A percentile compares a stretch with the other conserved stretches of the same genome.
phyloP scores from a whole-genome alignment of 345 rosid species.

The Excoecaria agallocha region DNA sequence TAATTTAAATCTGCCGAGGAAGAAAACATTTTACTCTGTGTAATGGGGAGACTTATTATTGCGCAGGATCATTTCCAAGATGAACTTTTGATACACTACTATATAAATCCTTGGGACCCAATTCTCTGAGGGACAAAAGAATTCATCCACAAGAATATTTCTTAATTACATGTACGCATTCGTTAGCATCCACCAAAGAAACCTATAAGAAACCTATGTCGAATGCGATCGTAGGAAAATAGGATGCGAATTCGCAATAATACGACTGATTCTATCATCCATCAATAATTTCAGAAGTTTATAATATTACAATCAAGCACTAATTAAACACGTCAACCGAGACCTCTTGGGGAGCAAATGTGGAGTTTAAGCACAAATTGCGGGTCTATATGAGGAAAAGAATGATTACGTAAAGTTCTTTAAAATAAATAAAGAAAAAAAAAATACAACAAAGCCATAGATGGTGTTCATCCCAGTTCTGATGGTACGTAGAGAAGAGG shows the following conservation, averaged over 20 bases:
- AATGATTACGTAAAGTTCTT: neutral
- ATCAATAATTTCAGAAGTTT: neutral
- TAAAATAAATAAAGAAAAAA: neutral
- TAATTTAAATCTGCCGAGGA: too few relatives aligned
- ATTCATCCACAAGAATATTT: too few relatives aligned
- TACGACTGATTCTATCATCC: neutral
- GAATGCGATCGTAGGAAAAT: neutral
- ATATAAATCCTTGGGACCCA: too few relatives aligned
- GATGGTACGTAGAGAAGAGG: conserved; percentile 42
- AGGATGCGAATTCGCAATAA: neutral
- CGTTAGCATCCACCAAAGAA: too few relatives aligned
- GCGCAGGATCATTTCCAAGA: too few relatives aligned
- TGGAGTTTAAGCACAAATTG: neutral
- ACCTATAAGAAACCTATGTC: too few relatives aligned
- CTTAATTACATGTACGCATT: too few relatives aligned
- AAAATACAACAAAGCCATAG: neutral
- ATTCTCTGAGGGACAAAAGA: too few relatives aligned
- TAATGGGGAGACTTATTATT: too few relatives aligned
- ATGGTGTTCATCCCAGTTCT: conserved; percentile 28
- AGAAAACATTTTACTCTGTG: too few relatives aligned
- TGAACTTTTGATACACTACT: too few relatives aligned
- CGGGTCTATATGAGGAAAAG: neutral
- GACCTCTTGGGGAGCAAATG: neutral
- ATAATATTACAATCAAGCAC: neutral
- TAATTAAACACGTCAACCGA: neutral